Evolutionary conservation across 2,329 filamentous ascomycete genomes (phyloP), one percentile per base, ranked within the genome.

Genomic region (Coniella vitis): DNA sequence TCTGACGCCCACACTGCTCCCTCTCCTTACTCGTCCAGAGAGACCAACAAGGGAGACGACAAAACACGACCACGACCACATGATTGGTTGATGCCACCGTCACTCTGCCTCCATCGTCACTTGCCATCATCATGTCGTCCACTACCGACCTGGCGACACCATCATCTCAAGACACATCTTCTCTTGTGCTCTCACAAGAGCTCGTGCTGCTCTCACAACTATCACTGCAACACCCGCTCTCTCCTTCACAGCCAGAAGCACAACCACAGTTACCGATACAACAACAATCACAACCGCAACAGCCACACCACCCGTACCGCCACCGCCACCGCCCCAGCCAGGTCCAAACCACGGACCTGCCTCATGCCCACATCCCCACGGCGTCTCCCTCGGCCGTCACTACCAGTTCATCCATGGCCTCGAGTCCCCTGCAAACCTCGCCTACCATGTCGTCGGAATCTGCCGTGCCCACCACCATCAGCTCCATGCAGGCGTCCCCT

Each of bases 401-500:
- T 29, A 29, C 76, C 66, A 68, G 71, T 48, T 79, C 78, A 16
- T 77, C 78, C 22, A 67, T 74, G 49, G 71, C 77, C 37, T 78
- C 78, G 48, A 76, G 69, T 59, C 77, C 76, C 13, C 70, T 70
- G 49, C 72, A 78, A 57, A 69, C 69, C 51, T 83, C 79, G 4
- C 79, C 80, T 47, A 67, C 74, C 60, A 73, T 79, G 70, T 76
- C 77, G 34, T 74, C 78, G 12, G 75, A 78, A 19, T 67, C 71
- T 2, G 65, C 70, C 32, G 65, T 75, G 39, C 67, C 77, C 55
- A 79, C 76, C 49, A 77, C 73, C 47, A 79, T 75, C 64, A 81
- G 77, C 61, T 86, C 83, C 9, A 67, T 84, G 49, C 81, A 85
- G 59, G 74, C 75, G 3, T 87, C 85, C 0, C 84, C 85, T 4